These are phyloP conservation scores for Ricinus communis DNA, from an alignment of 345 rosid species.

Conservation along the genomic window DNA sequence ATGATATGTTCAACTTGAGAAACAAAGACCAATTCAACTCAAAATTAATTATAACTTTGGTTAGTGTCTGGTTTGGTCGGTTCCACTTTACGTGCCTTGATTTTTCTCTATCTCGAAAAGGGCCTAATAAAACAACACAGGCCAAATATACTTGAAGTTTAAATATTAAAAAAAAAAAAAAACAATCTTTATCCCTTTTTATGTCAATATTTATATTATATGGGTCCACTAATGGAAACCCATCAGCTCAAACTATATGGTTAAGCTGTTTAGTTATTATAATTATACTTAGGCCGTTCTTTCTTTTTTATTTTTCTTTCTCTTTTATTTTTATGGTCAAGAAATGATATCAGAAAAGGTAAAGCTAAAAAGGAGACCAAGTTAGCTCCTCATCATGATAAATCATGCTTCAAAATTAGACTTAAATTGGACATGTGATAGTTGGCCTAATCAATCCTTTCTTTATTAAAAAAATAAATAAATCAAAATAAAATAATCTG, in stretches of 20 bases:
- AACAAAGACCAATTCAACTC: slow-evolving; percentile 2
- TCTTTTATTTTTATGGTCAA: neutral
- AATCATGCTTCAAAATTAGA: neutral
- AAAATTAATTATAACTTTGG: neutral
- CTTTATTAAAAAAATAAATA: neutral
- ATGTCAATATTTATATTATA: neutral
- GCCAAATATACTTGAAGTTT: neutral
- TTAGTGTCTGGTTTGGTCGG: slow-evolving; percentile 16
- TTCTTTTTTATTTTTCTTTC: too few species aligned
- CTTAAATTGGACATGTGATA: slow-evolving; percentile 29
- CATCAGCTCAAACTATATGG: neutral
- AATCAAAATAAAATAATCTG: slow-evolving; percentile 15
- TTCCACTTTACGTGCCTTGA: slow-evolving; percentile 14
- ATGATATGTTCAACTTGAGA: slow-evolving; percentile 8
- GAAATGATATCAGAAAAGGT: neutral
- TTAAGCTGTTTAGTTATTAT: too few species aligned
- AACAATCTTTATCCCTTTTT: too few species aligned
- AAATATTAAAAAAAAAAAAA: neutral
- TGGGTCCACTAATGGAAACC: neutral
- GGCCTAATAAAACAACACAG: neutral
- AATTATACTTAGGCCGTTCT: too few species aligned
- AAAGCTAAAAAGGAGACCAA: neutral
- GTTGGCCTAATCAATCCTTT: slow-evolving; percentile 17
- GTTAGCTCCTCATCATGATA: neutral
- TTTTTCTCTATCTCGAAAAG: slow-evolving; percentile 9